Percentiles rank a stretch among this genome's conserved stretches.
These are phyloP conservation scores for Pichia sp. DNA, from an alignment of 1,139 yeast species.

Conservation along the genomic window DNA sequence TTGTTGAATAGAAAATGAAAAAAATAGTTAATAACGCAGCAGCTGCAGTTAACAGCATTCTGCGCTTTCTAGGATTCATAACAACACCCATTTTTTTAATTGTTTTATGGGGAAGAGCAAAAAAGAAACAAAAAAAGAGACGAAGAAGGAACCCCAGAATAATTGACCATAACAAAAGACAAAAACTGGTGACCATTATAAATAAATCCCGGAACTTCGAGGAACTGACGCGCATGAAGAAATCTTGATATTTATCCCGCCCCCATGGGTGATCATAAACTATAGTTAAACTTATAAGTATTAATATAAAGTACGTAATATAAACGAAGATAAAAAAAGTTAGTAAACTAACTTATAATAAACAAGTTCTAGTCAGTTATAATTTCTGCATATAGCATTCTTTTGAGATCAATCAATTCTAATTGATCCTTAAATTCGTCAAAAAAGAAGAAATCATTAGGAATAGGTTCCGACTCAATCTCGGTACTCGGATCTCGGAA, in stretches of 20 bases:
- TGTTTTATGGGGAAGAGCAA: too few species aligned
- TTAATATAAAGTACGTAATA: not conserved
- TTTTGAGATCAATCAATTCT: slow-evolving; percentile 62
- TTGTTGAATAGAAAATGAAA: slow-evolving; percentile 19
- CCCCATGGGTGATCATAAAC: not conserved
- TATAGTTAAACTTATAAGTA: too few species aligned
- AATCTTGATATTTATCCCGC: too few species aligned
- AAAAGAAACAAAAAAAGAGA: not conserved
- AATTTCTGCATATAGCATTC: slow-evolving; percentile 59
- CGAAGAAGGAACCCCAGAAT: not conserved
- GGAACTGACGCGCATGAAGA: too few species aligned
- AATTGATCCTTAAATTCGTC: slow-evolving; percentile 63
- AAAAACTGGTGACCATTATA: too few species aligned
- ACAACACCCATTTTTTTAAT: slow-evolving; percentile 10
- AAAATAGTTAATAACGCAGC: slow-evolving; percentile 22
- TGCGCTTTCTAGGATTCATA: slow-evolving; percentile 22
- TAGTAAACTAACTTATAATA: not conserved
- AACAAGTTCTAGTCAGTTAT: slow-evolving; percentile 15
- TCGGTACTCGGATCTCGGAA: slow-evolving; percentile 86
- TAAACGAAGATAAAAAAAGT: not conserved
- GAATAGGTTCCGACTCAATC: slow-evolving; percentile 67
- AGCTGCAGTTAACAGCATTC: slow-evolving; percentile 26
- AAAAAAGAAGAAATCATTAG: slow-evolving; percentile 74
- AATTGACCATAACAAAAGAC: too few species aligned
- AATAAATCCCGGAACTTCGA: too few species aligned